Evolutionary conservation across 768 basidiomycete genomes (phyloP), one percentile per base, ranked within the genome.

Genomic region (Mrakia gelida): DNA sequence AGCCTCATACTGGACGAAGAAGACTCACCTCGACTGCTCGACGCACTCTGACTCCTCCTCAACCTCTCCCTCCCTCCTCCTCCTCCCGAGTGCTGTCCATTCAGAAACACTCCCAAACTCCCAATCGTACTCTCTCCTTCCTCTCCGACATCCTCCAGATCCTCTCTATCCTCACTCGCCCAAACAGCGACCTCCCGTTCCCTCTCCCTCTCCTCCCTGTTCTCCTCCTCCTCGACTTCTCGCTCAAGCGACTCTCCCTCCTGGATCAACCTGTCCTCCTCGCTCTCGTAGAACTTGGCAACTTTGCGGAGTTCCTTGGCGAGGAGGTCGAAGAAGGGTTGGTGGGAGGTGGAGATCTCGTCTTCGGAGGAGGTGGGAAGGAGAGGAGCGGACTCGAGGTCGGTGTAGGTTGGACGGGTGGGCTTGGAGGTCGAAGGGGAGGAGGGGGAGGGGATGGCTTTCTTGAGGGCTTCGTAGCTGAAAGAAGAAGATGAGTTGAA

Each of bases 221-320:
- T 54, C 62, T 79, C 78, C 43, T 75, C 78, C 34, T 79, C 75
- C 34, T 28, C 13, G 28, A 86, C 79, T 67, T 86, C 85, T 23
- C 82, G 81, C 62, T 82, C 80, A n/a, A 86, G 76, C 23, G 79
- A 70, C 23, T 82, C 81, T 52, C 82, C 82, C 23, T 84, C 80
- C 38, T 79, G 78, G 41, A 81, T 71, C 28, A 97, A 85, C 71
- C 95, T 92, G 65, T 87, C 88, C 82, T 92, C 91, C 84, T 95
- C 93, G 2, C 84, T 81, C 68, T 88, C 87, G 84, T 98, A 98
- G 84, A 98, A 98, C 0, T 85, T 74, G 30, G 86, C 85, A 26
- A 98, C 90, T 87, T 95, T 97, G 82, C 87, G 86, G 43, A 95
- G 87, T 82, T 99, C 95, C 79, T 88, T 86, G 83, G 97, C 91